phyloP scores from a whole-genome alignment of 495 filamentous ascomycete genomes.

The Xanthoparmelia taractica region DNA sequence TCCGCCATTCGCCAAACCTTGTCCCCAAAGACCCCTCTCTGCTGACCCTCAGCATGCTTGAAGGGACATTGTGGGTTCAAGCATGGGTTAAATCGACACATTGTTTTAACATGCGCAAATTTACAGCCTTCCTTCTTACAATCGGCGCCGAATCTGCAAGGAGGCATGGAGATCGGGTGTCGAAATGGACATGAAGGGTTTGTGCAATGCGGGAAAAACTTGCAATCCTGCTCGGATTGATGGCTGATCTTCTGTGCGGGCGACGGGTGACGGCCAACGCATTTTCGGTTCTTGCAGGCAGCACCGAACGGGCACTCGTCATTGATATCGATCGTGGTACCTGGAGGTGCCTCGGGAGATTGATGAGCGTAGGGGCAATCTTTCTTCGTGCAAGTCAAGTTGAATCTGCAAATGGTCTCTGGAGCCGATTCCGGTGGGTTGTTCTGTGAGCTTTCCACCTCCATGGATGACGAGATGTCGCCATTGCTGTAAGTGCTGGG shows the following conservation, averaged over 20 bases:
- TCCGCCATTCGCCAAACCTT: constrained; percentile 73
- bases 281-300: constrained; percentile 93
- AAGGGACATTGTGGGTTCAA: constrained; percentile 75
- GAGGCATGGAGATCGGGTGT: constrained; percentile 62
- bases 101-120: constrained; percentile 73
- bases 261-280: constrained; percentile 83
- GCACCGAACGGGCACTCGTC: constrained; percentile 80
- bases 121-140: constrained; percentile 79
- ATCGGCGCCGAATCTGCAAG: constrained; percentile 89
- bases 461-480: constrained; percentile 45
- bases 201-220: constrained; percentile 89
- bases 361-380: constrained; percentile 93
- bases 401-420: constrained; percentile 63
- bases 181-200: constrained; percentile 80
- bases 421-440: constrained; percentile 21
- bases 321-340: constrained; percentile 64
- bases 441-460: constrained; percentile 34
- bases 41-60: constrained; percentile 88
- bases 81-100: constrained; percentile 90
- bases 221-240: constrained; percentile 80
- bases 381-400: constrained; percentile 74
- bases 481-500: constrained; percentile 29
- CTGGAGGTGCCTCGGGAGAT: constrained; percentile 82
- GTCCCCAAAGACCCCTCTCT: constrained; percentile 64
- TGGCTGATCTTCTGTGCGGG: constrained; percentile 70